Evolutionary conservation across 495 filamentous ascomycete species (phyloP).

Genomic region (Hyaloscypha hepaticicola): DNA sequence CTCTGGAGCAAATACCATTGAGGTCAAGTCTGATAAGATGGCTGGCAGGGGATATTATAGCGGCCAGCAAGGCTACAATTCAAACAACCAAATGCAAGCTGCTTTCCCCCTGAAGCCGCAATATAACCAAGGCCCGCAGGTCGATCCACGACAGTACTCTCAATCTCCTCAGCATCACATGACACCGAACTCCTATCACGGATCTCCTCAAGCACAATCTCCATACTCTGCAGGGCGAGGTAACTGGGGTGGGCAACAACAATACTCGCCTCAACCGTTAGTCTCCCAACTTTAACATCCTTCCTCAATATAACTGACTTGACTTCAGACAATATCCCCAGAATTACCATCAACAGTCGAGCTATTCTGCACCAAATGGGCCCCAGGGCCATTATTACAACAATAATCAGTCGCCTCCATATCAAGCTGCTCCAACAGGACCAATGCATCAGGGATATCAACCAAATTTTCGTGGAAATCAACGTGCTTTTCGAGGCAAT

Average conservation of each 20-base stretch:
- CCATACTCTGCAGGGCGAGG: slow-evolving; percentile 58
- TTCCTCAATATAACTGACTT: slow-evolving; percentile 29
- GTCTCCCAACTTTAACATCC: not conserved
- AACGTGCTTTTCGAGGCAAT: slow-evolving; percentile 34
- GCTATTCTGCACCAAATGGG: slow-evolving; percentile 44
- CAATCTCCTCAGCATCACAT: slow-evolving; percentile 59
- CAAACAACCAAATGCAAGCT: slow-evolving; percentile 38
- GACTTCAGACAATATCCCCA: slow-evolving; percentile 44
- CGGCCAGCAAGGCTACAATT: slow-evolving; percentile 38
- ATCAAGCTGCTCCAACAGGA: slow-evolving; percentile 48
- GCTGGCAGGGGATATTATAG: slow-evolving; percentile 37
- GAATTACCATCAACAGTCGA: slow-evolving; percentile 45
- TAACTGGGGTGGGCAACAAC: slow-evolving; percentile 52
- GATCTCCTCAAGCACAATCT: slow-evolving; percentile 65
- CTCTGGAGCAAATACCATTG: slow-evolving; percentile 35
- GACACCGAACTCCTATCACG: slow-evolving; percentile 42
- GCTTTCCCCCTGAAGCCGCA: slow-evolving; percentile 35
- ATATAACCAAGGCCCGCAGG: slow-evolving; percentile 33
- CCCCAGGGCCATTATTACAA: slow-evolving; percentile 55
- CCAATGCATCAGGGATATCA: slow-evolving; percentile 53
- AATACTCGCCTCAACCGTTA: slow-evolving; percentile 55
- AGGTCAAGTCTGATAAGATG: slow-evolving; percentile 39
- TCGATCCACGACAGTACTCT: slow-evolving; percentile 50
- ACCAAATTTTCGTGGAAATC: slow-evolving; percentile 33
- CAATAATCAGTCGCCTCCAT: slow-evolving; percentile 50